Evolutionary conservation across 768 basidiomycete genomes (phyloP), one percentile per base, ranked within the genome.

Genomic region (Tephrocybe sp.): DNA sequence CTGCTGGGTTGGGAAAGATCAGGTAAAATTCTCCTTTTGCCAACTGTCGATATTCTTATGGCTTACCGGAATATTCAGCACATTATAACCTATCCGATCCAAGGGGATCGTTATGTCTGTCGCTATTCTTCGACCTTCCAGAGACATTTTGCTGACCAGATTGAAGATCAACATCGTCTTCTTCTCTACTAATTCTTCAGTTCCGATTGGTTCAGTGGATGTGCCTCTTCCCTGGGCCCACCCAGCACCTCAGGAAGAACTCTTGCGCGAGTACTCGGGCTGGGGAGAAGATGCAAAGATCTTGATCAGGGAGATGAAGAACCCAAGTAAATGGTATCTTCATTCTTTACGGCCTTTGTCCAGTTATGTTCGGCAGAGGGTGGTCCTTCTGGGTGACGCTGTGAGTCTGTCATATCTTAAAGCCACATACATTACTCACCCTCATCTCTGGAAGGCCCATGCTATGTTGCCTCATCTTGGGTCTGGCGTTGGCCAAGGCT

Each of bases 381-480:
- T 80, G 8, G 80, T 73, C 3, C 67, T 83, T 17, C 66, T 80
- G 20, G 82, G 80, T 5, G 82, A 84, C 60, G 75, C 82, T 14
- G 76, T 76, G 54, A 43, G 72, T n/a, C n/a, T 69, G 19, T 46
- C 43, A 17, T 36, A n/a, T 26, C 26, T 26, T 26, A 7, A n/a
- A n/a, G n/a, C n/a, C n/a, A n/a, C n/a, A 26, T 26, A 26, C 3
- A 26, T 26, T 26, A 26, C 7, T 26, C 26, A 26, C 7, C 7
- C 7, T 26, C 26, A 26, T 26, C 26, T 26, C 4, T 26, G 3
- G 7, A 4, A 26, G 76, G 82, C 82, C 8, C 82, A 84, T 57
- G 79, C 67, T 0, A 83, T 83, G 82, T 57, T 74, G 31, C 81
- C 83, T 0, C 80, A 83, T 61, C 65, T 83, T 9, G 81, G 80